A percentile compares a stretch with the other conserved stretches of the same genome.
Conservation (phyloP, 2,329 filamentous ascomycete species). For the Fusarium newnesense region DNA sequence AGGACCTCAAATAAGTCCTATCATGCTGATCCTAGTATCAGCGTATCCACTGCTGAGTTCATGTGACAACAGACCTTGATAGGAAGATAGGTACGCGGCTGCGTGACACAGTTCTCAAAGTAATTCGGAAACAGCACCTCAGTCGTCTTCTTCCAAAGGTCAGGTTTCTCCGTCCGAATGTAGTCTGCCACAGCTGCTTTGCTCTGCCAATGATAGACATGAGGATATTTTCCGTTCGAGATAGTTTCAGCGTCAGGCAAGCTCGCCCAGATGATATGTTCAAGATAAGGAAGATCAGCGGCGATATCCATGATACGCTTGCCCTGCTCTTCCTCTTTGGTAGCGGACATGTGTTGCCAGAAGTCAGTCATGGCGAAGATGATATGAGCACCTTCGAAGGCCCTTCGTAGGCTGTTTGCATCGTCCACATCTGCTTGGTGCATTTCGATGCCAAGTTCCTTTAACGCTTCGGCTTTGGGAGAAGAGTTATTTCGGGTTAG, state of each 20-base stretch:
- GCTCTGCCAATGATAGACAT: conserved; percentile 10
- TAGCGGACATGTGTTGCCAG: conserved; percentile 7
- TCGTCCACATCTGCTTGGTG: neutral
- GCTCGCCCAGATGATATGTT: neutral
- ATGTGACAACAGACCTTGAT: neutral
- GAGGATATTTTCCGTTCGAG: neutral
- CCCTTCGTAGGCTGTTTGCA: neutral
- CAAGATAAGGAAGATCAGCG: neutral
- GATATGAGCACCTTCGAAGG: neutral
- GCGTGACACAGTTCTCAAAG: neutral
- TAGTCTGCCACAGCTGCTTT: conserved; percentile 2
- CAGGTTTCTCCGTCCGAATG: neutral
- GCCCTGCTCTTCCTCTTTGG: neutral
- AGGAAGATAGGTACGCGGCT: neutral
- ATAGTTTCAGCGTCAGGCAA: neutral
- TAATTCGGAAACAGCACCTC: conserved; percentile 6
- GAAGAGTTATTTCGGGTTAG: neutral
- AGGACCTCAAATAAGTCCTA: conserved; percentile 3
- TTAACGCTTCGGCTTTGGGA: neutral
- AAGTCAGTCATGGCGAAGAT: conserved; percentile 17
- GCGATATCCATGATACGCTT: conserved; percentile 1
- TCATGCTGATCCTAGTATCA: neutral
- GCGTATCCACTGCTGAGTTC: accelerated
- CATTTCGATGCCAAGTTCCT: neutral
- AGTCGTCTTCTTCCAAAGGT: conserved; percentile 3